These are phyloP conservation scores for Ocimum tenuiflorum DNA, from an alignment of 257 asterid genomes.

Conservation along the genomic window DNA sequence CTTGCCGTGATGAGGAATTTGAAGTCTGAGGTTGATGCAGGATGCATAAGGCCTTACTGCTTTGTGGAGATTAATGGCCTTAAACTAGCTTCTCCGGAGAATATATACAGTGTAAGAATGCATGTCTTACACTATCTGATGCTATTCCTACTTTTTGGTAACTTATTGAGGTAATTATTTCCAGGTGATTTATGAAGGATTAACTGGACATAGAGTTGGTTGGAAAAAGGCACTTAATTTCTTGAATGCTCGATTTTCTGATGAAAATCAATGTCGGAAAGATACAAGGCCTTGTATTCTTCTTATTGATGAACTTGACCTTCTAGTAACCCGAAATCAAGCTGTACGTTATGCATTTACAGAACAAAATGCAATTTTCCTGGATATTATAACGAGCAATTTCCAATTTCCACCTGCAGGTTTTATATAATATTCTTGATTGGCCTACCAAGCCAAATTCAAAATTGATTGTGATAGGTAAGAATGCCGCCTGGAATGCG, in stretches of 20 bases:
- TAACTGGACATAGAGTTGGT: slow-evolving; percentile 80
- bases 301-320: slow-evolving; percentile 93
- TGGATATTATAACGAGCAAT: background rate
- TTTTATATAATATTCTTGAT: slow-evolving; percentile 88
- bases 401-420: slow-evolving; percentile 42
- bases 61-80: slow-evolving; percentile 94
- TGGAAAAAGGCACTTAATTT: slow-evolving; percentile 91
- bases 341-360: slow-evolving; percentile 44
- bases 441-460: slow-evolving; percentile 96
- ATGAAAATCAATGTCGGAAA: slow-evolving; percentile 43
- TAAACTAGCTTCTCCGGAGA: slow-evolving; percentile 91
- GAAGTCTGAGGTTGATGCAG: slow-evolving; percentile 79
- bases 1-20: slow-evolving; percentile 74
- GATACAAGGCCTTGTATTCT: slow-evolving; percentile 76
- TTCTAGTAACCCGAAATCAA: slow-evolving; percentile 86
- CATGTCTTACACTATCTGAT: slow-evolving; percentile 9
- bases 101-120: slow-evolving; percentile 64
- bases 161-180: slow-evolving; percentile 23
- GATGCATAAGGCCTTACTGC: slow-evolving; percentile 68
- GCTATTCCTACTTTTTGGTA: background rate
- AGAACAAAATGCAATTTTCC: background rate
- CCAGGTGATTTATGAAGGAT: slow-evolving; percentile 89
- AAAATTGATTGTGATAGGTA: slow-evolving; percentile 83
- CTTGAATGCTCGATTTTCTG: slow-evolving; percentile 74
- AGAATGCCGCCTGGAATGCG: slow-evolving; percentile 7